Base-by-base conservation (phyloP, 148 eudicot species). In the Cornus controversa region DNA sequence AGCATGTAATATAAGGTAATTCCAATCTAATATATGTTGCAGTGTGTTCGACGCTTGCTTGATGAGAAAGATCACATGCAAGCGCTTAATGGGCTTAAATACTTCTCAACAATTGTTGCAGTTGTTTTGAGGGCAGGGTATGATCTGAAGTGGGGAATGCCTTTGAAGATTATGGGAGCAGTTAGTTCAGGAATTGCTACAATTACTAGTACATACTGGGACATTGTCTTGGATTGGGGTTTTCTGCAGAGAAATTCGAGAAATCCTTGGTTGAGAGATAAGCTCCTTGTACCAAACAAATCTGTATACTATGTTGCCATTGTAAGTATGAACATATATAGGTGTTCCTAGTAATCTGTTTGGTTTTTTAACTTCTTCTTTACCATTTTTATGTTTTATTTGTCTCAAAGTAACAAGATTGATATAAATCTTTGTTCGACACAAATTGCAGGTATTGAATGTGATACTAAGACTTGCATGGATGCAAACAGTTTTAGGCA, bases 401-500 rank as follows among this genome's bases (percentile, higher is more conserved):
- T 37, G 42, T 37, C 9, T 37, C 23, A 58, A 58, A 29, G 31
- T 1, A 5, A 16, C 64, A 50, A 2, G 0, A 6, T 50, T 50
- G 22, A 22, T 13, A 58, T 29, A 29, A 29, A 58, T 22, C 64
- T 58, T 58, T 58, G 42, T 37, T 25, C 5, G 8, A 58, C 1
- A 58, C 18, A 58, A 53, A 40, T 62, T 81, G 82, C 80, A 87
- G 90, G 83, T 77, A 28, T 34, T 85, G 70, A 81, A 89, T 69
- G 79, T 79, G 66, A 57, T 85, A n/a, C 92, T 89, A 62, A 83
- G 92, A 57, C 72, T 89, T 31, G 88, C 83, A 20, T 89, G 92
- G 92, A 76, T 87, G 84, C 90, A 89, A 78, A 58, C 83, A 26
- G 88, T 89, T 58, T 75, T 89, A 31, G 89, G 85, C 80, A 74